Evolutionary conservation across 129 eudicot genomes (phyloP).

Genomic region (Solidago caesia): DNA sequence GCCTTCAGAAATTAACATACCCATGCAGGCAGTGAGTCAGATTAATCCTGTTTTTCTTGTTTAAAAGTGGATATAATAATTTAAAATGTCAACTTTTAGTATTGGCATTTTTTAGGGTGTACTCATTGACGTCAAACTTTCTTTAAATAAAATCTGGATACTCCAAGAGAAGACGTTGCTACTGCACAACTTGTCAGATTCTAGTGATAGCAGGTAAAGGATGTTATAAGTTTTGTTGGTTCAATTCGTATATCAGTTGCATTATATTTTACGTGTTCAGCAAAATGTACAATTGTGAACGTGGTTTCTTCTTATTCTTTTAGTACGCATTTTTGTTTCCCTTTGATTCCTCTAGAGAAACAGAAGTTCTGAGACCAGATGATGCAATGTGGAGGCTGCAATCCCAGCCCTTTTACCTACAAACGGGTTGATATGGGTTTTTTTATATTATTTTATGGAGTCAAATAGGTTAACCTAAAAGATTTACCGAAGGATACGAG

Average conservation of each 20-base stretch:
- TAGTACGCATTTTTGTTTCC: constrained; percentile 2
- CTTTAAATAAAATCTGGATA: constrained; percentile 67
- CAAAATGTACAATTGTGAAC: too few relatives aligned
- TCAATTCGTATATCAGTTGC: neutral
- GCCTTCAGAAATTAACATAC: constrained; percentile 44
- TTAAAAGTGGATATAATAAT: neutral
- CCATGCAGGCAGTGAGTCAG: constrained; percentile 60
- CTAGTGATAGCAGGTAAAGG: constrained; percentile 46
- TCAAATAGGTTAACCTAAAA: constrained; percentile 1
- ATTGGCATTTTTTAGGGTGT: constrained; percentile 46
- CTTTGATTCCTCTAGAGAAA: too few relatives aligned
- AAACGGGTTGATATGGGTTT: neutral
- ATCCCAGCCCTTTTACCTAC: neutral
- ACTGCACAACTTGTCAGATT: constrained; percentile 39
- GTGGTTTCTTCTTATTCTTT: neutral
- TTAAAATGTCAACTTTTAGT: neutral
- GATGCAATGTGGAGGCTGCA: neutral
- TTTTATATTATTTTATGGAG: neutral
- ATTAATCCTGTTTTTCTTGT: constrained; percentile 17
- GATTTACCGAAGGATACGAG: neutral
- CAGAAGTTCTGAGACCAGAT: neutral
- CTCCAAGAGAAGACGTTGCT: constrained; percentile 72
- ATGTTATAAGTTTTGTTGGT: neutral
- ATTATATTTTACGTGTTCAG: too few relatives aligned
- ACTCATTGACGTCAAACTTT: constrained; percentile 66